Conservation (phyloP, 805 yeast genomes). For the Candida morakotiae region DNA sequence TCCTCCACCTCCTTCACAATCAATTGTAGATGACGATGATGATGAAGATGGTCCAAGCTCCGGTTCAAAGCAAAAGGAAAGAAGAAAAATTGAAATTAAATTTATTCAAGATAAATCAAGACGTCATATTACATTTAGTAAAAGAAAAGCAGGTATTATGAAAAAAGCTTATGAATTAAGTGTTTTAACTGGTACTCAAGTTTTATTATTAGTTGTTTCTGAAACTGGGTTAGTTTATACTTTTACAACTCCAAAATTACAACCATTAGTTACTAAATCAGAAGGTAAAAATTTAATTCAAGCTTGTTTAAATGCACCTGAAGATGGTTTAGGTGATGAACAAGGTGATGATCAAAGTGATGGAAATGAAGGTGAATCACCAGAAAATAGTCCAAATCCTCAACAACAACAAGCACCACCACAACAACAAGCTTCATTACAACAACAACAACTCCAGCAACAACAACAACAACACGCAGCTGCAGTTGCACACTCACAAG, state of each 20-base stretch:
- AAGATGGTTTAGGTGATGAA: slow-evolving; percentile 67
- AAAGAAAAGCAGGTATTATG: slow-evolving; percentile 98
- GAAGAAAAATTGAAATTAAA: slow-evolving; percentile 92
- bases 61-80: slow-evolving; percentile 50
- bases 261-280: slow-evolving; percentile 94
- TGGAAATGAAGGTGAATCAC: slow-evolving; percentile 42
- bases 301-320: slow-evolving; percentile 97
- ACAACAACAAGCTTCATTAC: slow-evolving; percentile 13
- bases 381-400: slow-evolving; percentile 38
- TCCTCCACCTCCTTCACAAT: background rate
- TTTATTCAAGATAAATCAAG: slow-evolving; percentile 97
- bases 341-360: slow-evolving; percentile 51
- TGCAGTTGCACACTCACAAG: slow-evolving; percentile 19
- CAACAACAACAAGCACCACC: slow-evolving; percentile 16
- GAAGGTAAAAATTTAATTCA: slow-evolving; percentile 97
- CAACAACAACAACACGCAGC: slow-evolving; percentile 34
- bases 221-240: slow-evolving; percentile 99
- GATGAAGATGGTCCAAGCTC: slow-evolving; percentile 48
- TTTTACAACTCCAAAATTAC: slow-evolving; percentile 97
- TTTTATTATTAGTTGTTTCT: slow-evolving; percentile 85
- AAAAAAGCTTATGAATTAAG: slow-evolving; percentile 98
- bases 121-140: slow-evolving; percentile 96
- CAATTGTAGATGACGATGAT: slow-evolving; percentile 37
- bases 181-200: slow-evolving; percentile 97
- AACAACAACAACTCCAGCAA: slow-evolving; percentile 23